Evolutionary conservation across 1,284 basidiomycete species (phyloP).

Genomic region (Tilletia caries): DNA sequence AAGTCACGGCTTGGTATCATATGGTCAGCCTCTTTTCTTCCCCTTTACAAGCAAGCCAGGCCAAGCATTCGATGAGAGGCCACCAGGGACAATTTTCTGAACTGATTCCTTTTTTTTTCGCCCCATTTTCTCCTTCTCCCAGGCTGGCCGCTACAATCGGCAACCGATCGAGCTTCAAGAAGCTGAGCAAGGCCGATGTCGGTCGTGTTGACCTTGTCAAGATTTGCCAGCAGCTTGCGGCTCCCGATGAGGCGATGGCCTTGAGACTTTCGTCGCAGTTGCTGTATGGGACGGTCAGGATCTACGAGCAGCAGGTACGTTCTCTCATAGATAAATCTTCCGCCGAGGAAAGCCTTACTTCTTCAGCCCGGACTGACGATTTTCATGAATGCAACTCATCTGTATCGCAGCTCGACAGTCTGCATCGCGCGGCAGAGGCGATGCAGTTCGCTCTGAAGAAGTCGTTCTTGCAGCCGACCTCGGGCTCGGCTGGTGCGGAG

Average conservation of each 20-base stretch:
- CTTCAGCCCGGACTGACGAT: too few species aligned
- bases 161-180: slow-evolving; percentile 25
- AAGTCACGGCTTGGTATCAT: slow-evolving; percentile 37
- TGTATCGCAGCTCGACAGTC: neutral
- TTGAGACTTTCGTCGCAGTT: slow-evolving; percentile 38
- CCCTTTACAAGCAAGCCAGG: neutral
- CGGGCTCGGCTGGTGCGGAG: neutral
- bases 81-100: too few species aligned
- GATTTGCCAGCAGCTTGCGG: slow-evolving; percentile 24
- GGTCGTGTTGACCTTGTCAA: slow-evolving; percentile 24
- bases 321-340: too few species aligned
- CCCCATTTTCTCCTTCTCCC: neutral
- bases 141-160: slow-evolving; percentile 43
- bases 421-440: neutral
- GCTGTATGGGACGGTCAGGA: slow-evolving; percentile 36
- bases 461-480: neutral
- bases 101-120: neutral
- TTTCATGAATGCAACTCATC: too few species aligned
- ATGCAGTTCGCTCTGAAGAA: neutral
- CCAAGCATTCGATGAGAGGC: too few species aligned
- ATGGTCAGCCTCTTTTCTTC: slow-evolving; percentile 23
- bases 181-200: slow-evolving; percentile 32
- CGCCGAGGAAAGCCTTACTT: too few species aligned
- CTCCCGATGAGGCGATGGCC: slow-evolving; percentile 35
- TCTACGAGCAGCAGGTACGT: slow-evolving; percentile 32